Evolutionary conservation across 306 rosid species (phyloP), one percentile per base, ranked within the genome.

Genomic region (Cucumis cinereus): DNA sequence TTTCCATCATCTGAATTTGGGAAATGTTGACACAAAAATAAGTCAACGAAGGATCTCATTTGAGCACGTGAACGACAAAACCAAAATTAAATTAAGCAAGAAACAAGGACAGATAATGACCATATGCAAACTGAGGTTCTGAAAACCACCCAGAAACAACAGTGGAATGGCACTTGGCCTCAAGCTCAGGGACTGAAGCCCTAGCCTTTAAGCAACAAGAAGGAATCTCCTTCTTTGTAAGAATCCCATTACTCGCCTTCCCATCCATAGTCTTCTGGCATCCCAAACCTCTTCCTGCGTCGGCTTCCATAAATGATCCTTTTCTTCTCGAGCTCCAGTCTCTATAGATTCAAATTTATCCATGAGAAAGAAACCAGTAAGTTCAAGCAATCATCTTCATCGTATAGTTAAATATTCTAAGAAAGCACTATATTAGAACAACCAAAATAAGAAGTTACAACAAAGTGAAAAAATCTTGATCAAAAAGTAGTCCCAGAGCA

Each of bases 61-160:
- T 16, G 41, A 61, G 43, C 13, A 61, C 13, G 8, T 33, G 43
- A 61, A 28, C 8, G 13, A 33, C 17, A 16, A 10, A 61, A 7
- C 41, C 22, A 61, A 61, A 60, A 26, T 61, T 23, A 23, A 57
- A 57, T 57, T 57, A 57, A 61, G 41, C 20, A 28, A n/a, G 43
- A 61, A 30, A 61, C 43, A 33, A 30, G 12, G 22, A 96, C 88
- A 90, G 67, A 74, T 12, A 74, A 54, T 79, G 83, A 94, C 98
- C 98, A 63, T 94, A 79, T 86, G 74, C 74, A 87, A 89, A 86
- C 61, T 89, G 86, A 73, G 91, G 84, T 83, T 84, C 96, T 62
- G 98, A 90, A 83, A 94, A 91, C 98, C 98, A 94, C 82, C 98
- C 98, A 88, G 98, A 94, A 83, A 94, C 93, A 86, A 94, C 98